Percentiles rank a stretch among this genome's conserved stretches.
phyloP scores from a whole-genome alignment of 352 stramenopile genomes.

The Pythium aquatile region DNA sequence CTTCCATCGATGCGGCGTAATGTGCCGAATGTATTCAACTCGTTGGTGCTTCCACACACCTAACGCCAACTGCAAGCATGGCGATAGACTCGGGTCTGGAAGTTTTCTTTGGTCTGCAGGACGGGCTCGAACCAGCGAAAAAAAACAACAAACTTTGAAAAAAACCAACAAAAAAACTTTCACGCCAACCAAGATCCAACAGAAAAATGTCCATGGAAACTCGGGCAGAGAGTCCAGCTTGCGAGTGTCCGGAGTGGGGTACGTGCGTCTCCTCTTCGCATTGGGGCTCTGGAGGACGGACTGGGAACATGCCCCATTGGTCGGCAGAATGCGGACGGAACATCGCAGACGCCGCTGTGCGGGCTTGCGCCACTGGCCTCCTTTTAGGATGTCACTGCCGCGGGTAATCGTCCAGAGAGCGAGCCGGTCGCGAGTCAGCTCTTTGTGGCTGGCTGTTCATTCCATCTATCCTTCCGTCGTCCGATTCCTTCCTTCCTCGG shows the following conservation, averaged over 20 bases:
- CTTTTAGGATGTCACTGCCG: not conserved
- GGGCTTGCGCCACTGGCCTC: conserved; percentile 2
- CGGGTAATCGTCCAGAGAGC: not conserved
- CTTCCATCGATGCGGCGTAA: conserved; percentile 10
- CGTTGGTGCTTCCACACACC: not conserved
- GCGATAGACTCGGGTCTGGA: not conserved
- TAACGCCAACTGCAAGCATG: not conserved
- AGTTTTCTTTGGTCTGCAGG: not conserved
- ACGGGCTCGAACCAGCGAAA: not conserved
- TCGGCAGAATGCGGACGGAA: conserved; percentile 8
- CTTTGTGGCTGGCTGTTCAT: not conserved
- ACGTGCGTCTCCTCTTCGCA: conserved; percentile 29
- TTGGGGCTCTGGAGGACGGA: not conserved
- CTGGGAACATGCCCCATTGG: not conserved
- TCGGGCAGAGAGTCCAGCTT: conserved; percentile 4
- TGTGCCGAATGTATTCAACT: not conserved
- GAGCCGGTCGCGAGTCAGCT: not conserved
- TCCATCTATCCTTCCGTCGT: conserved; percentile 5
- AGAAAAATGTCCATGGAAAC: conserved; percentile 22
- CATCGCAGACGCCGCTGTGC: conserved; percentile 8
- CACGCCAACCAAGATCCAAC: conserved; percentile 7
- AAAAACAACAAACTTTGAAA: not conserved
- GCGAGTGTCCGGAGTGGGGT: conserved; percentile 15
- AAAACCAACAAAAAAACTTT: conserved; percentile 2
- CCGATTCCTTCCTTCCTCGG: conserved; percentile 3